These are phyloP conservation scores for Kernera saxatilis DNA, from an alignment of 345 rosid genomes.

Conservation along the genomic window DNA sequence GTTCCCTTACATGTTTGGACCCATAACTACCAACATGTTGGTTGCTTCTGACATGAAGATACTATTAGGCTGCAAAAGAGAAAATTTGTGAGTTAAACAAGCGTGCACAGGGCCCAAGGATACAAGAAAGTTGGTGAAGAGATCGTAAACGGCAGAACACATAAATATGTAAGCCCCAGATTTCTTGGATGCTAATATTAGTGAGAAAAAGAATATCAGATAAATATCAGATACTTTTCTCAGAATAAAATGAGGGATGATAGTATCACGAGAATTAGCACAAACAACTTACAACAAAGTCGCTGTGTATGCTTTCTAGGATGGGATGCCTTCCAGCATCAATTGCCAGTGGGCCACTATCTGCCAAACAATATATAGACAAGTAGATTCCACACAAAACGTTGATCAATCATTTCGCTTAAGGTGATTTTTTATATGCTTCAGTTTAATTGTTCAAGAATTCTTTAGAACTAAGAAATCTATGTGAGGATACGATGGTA, in stretches of 20 bases:
- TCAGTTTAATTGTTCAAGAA: not conserved
- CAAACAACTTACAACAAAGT: constrained; percentile 56
- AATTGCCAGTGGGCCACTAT: constrained; percentile 85
- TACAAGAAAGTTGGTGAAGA: not conserved
- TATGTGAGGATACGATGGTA: constrained; percentile 1
- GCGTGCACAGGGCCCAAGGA: not conserved
- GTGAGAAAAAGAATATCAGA: not conserved
- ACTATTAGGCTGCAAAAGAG: constrained; percentile 71
- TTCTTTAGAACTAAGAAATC: constrained; percentile 12
- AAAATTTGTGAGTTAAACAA: not conserved
- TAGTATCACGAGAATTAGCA: constrained; percentile 6
- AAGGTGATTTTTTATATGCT: not conserved
- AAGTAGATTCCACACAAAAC: not conserved
- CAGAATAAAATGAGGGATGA: not conserved
- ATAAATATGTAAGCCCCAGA: not conserved
- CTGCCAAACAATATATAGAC: constrained; percentile 36
- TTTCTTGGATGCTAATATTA: not conserved
- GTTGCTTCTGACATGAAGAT: constrained; percentile 92
- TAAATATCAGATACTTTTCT: not conserved
- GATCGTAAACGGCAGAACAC: not conserved
- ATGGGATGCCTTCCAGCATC: constrained; percentile 97
- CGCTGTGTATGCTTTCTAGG: constrained; percentile 82
- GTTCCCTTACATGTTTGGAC: constrained; percentile 86
- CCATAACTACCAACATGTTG: constrained; percentile 81
- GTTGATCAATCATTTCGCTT: not conserved